Evolutionary conservation across 2,329 filamentous ascomycete species (phyloP).

Genomic region (Fusarium tanahbumbuense): DNA sequence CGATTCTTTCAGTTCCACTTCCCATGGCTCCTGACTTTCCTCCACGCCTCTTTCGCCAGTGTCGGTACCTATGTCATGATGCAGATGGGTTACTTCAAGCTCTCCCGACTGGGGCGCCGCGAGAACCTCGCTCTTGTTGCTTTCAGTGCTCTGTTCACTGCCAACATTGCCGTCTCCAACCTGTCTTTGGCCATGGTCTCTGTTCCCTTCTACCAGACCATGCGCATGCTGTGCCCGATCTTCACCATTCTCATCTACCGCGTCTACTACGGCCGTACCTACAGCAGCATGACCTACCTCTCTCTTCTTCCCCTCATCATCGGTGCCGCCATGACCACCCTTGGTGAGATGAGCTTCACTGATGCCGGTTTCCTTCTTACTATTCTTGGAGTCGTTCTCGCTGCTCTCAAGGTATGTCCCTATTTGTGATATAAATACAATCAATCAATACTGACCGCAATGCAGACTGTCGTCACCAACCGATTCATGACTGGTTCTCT

Average conservation of each 20-base stretch:
- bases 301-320: conserved; percentile 70
- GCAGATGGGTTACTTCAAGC: conserved; percentile 62
- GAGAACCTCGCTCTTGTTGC: conserved; percentile 67
- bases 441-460: conserved; percentile 28
- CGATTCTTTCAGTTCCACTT: conserved; percentile 61
- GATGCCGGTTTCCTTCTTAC: conserved; percentile 66
- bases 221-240: conserved; percentile 70
- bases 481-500: conserved; percentile 72
- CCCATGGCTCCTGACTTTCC: conserved; percentile 70
- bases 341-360: conserved; percentile 73
- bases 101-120: conserved; percentile 62
- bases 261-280: conserved; percentile 65
- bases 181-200: conserved; percentile 71
- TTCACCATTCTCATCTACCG: conserved; percentile 72
- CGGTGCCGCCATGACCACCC: conserved; percentile 69
- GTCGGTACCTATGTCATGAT: conserved; percentile 66
- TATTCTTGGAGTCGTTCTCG: conserved; percentile 65
- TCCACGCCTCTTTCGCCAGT: conserved; percentile 68
- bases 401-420: conserved; percentile 62
- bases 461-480: conserved; percentile 70
- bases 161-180: conserved; percentile 74
- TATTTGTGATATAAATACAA: neutral
- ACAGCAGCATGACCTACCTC: conserved; percentile 67
- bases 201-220: conserved; percentile 74
- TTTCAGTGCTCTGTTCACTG: conserved; percentile 71